phyloP scores from a whole-genome alignment of 2,329 filamentous ascomycete species.

The Ophiocordyceps sinensis region DNA sequence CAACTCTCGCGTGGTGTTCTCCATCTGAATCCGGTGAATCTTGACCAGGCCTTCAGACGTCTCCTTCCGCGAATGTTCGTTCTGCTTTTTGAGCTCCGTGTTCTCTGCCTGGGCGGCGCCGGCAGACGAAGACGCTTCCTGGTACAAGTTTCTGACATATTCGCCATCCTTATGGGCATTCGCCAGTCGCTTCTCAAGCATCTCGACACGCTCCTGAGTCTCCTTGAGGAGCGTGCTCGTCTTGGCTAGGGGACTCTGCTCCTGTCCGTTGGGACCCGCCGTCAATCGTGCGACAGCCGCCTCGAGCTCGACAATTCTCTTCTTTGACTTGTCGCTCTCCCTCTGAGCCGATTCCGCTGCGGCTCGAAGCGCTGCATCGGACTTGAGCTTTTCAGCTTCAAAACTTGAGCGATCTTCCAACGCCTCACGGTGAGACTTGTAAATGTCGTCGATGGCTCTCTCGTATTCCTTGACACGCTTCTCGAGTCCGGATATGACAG shows the following conservation, averaged over 20 bases:
- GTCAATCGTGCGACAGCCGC: constrained; percentile 15
- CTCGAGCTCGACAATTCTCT: constrained; percentile 23
- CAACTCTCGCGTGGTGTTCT: constrained; percentile 18
- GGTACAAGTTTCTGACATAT: constrained; percentile 44
- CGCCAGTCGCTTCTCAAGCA: constrained; percentile 25
- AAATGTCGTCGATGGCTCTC: constrained; percentile 27
- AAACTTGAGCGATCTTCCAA: constrained; percentile 34
- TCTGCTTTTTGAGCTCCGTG: constrained; percentile 24
- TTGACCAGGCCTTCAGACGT: constrained; percentile 29
- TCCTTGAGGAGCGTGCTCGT: constrained; percentile 21
- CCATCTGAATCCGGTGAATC: constrained; percentile 32
- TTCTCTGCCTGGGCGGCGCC: constrained; percentile 31
- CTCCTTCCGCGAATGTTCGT: constrained; percentile 24
- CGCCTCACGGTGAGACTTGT: constrained; percentile 32
- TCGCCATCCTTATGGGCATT: constrained; percentile 34
- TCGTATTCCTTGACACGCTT: constrained; percentile 30
- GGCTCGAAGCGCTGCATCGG: constrained; percentile 16
- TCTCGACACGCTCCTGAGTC: constrained; percentile 19
- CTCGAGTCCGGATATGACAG: constrained; percentile 28
- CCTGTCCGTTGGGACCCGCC: constrained; percentile 7
- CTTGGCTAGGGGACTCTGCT: constrained; percentile 12
- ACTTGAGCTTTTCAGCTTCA: constrained; percentile 29
- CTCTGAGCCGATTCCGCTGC: constrained; percentile 12
- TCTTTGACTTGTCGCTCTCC: constrained; percentile 22
- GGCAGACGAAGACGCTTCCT: constrained; percentile 36